Evolutionary conservation across 2,329 filamentous ascomycete species (phyloP), one percentile per base, ranked within the genome.

Genomic region (Claviceps pazoutovae): DNA sequence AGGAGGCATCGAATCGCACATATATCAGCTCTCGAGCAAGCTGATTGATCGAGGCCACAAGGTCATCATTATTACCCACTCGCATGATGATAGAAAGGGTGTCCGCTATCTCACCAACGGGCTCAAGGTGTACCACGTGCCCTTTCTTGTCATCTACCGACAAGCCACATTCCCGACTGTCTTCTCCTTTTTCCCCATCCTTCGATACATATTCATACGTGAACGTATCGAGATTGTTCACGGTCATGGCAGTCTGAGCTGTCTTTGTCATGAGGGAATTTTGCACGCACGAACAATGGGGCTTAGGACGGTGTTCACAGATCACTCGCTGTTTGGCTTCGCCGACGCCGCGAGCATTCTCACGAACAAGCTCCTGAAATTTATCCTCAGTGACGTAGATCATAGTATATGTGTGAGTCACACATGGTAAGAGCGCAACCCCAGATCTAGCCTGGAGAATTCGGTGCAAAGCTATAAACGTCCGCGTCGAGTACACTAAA

Each of bases 381-480:
- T 98, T 63, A 91, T 82, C 0, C 67, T 98, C 57, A 97, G 91
- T 65, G 93, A 98, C 64, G 90, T 98, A 14, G 93, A 97, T 63
- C 93, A 98, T 74, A 90, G 94, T 55, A 95, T 98, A 46, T 98
- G 93, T 62, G 93, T 98, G 61, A 96, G 89, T 68, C 90, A 98
- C 73, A 98, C 93, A 41, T 96, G 91, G 89, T 93, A 71, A 56
- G 75, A 57, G 23, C 14, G 21, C 8, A 7, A 5, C 13, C 45
- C 9, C 34, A 34, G 30, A 34, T 34, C 30, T 34, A 11, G 30
- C 46, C n/a, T 26, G 47, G 8, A 7, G 8, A 39, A 9, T 46
- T 11, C 9, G 30, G 30, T 11, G 9, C 30, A 34, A 34, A 34
- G 30, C 30, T 11, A 11, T 34, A 34, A 34, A 34, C 9, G 30